phyloP scores from a whole-genome alignment of 2,329 filamentous ascomycete species.

The Colletotrichum higginsianum region DNA sequence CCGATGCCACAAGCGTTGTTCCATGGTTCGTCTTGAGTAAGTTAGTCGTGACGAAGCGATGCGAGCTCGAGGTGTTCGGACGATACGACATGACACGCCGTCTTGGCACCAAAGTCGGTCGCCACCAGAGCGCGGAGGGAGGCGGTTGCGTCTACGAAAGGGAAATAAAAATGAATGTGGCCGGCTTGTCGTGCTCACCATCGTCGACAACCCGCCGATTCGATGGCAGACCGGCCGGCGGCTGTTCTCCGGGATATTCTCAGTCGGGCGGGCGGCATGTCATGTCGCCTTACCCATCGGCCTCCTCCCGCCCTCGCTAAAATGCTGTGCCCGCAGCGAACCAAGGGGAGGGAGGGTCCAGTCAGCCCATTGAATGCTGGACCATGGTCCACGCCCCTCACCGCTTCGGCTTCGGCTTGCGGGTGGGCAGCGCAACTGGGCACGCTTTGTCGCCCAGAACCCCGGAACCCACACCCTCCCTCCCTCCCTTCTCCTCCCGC shows the following conservation, averaged over 20 bases:
- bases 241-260: background rate
- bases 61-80: background rate
- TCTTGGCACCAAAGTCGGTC: background rate
- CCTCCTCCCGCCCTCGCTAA: background rate
- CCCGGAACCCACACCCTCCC: conserved; percentile 25
- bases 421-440: background rate
- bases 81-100: background rate
- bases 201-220: background rate
- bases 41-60: background rate
- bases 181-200: background rate
- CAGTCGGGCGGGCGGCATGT: background rate
- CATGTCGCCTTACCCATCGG: conserved; percentile 20
- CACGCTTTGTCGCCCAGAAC: conserved; percentile 13
- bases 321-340: conserved; percentile 6
- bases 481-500: conserved; percentile 1
- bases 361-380: conserved; percentile 9
- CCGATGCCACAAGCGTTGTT: background rate
- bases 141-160: background rate
- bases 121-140: background rate
- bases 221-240: background rate
- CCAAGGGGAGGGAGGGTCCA: background rate
- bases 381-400: conserved; percentile 16
- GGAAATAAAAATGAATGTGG: background rate
- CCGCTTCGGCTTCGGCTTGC: conserved; percentile 7
- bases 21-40: background rate